A percentile compares a stretch with the other conserved stretches of the same genome.
These are phyloP conservation scores for Taphrina sp. DNA, from an alignment of 1,139 yeast genomes.

Conservation along the genomic window DNA sequence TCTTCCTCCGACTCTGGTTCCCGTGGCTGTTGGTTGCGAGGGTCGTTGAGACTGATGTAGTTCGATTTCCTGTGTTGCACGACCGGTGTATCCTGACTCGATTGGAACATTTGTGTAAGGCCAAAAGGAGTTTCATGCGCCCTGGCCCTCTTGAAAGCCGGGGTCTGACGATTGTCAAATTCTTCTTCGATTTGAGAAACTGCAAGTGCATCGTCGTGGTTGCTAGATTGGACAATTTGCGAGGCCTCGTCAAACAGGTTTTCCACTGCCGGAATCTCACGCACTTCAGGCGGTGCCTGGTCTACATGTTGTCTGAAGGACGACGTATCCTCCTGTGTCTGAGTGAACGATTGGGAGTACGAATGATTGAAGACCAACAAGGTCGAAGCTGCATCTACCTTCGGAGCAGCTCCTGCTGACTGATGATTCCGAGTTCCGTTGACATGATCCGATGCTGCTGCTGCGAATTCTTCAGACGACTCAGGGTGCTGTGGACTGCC, in stretches of 20 bases:
- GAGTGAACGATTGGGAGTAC: slow-evolving; percentile 19
- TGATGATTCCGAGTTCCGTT: neutral
- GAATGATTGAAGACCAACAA: neutral
- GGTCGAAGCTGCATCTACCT: too few relatives aligned
- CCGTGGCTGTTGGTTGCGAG: slow-evolving; percentile 23
- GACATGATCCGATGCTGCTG: neutral
- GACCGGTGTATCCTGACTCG: slow-evolving; percentile 32
- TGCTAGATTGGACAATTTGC: slow-evolving; percentile 7
- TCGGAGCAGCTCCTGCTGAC: neutral
- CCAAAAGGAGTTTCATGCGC: slow-evolving; percentile 20
- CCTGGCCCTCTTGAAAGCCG: neutral
- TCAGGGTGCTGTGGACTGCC: neutral
- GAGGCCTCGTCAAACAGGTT: slow-evolving; percentile 5
- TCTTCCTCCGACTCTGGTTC: neutral
- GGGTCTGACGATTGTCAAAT: slow-evolving; percentile 7
- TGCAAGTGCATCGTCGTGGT: neutral
- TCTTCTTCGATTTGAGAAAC: slow-evolving; percentile 1
- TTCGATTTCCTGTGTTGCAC: slow-evolving; percentile 22
- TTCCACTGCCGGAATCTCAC: slow-evolving; percentile 3
- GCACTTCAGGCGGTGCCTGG: slow-evolving; percentile 11
- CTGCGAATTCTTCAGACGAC: neutral
- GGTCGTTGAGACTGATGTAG: slow-evolving; percentile 26
- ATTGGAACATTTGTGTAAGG: slow-evolving; percentile 27
- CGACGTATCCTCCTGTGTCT: slow-evolving; percentile 28
- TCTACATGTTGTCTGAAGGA: slow-evolving; percentile 22